phyloP scores from a whole-genome alignment of 306 rosid genomes.

The Cicer chorassanicum region DNA sequence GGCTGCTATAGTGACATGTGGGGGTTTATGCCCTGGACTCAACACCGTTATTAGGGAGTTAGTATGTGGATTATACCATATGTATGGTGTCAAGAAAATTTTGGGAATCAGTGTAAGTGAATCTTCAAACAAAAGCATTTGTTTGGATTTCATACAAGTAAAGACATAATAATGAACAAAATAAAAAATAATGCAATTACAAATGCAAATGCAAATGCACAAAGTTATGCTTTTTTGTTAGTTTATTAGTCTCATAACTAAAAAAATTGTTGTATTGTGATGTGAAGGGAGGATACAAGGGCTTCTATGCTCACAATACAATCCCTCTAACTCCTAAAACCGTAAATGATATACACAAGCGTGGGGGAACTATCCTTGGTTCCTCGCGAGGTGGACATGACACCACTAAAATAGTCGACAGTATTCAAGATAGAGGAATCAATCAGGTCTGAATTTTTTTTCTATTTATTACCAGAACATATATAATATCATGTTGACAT shows the following conservation, averaged over 20 bases:
- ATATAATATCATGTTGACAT: not conserved
- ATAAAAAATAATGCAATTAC: not conserved
- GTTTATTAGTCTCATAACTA: not conserved
- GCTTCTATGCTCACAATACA: slow-evolving; percentile 86
- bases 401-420: slow-evolving; percentile 87
- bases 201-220: not conserved
- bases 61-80: slow-evolving; percentile 79
- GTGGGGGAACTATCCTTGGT: slow-evolving; percentile 92
- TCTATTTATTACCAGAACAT: slow-evolving; percentile 5
- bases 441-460: slow-evolving; percentile 67
- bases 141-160: not conserved
- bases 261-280: slow-evolving; percentile 34
- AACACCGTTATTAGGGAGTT: slow-evolving; percentile 95
- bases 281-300: slow-evolving; percentile 92
- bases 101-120: slow-evolving; percentile 78
- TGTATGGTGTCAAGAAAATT: slow-evolving; percentile 87
- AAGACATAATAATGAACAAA: slow-evolving; percentile 1
- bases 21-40: slow-evolving; percentile 98
- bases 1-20: slow-evolving; percentile 94
- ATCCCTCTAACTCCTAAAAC: slow-evolving; percentile 69
- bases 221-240: not conserved
- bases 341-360: slow-evolving; percentile 94
- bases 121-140: not conserved
- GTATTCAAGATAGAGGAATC: slow-evolving; percentile 91
- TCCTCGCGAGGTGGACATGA: slow-evolving; percentile 96